These are phyloP conservation scores for Coemansia sp. DNA, from an alignment of 371 early-diverging fungal species.

Conservation along the genomic window DNA sequence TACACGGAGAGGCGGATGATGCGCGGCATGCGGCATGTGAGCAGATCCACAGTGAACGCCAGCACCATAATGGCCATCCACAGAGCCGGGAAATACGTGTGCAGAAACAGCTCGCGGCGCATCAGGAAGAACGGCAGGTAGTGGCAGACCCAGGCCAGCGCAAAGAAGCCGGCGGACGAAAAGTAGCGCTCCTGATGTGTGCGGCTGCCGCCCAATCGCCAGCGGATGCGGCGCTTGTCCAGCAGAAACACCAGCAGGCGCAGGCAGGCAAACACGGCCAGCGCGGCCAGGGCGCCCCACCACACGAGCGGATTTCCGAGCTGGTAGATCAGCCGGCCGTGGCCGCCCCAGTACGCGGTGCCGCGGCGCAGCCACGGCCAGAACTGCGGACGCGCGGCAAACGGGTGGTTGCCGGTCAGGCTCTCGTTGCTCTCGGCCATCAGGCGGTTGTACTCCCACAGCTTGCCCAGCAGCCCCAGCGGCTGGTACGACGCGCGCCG, in stretches of 20 bases:
- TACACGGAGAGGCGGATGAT: conserved; percentile 51
- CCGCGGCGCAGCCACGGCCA: conserved; percentile 88
- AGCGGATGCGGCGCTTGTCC: conserved; percentile 69
- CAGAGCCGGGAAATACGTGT: conserved; percentile 97
- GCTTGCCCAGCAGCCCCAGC: conserved; percentile 66
- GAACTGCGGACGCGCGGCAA: conserved; percentile 71
- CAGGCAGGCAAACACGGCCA: conserved; percentile 59
- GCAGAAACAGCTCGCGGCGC: conserved; percentile 91
- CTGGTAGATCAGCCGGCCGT: conserved; percentile 77
- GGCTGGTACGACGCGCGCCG: conserved; percentile 31
- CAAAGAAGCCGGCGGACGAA: conserved; percentile 72
- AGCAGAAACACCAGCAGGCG: conserved; percentile 59
- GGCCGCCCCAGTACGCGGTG: conserved; percentile 83
- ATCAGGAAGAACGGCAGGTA: conserved; percentile 94
- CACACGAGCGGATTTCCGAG: conserved; percentile 98
- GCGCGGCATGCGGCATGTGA: conserved; percentile 58
- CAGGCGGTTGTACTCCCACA: conserved; percentile 70
- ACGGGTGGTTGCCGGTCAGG: conserved; percentile 82
- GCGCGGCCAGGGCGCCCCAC: conserved; percentile 72
- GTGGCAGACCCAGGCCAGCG: conserved; percentile 83
- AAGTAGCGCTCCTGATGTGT: conserved; percentile 45
- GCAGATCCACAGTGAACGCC: conserved; percentile 70
- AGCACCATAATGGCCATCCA: conserved; percentile 78
- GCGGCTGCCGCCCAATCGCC: conserved; percentile 54
- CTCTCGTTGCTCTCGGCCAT: conserved; percentile 82